Conservation (phyloP, 2,329 filamentous ascomycete genomes). For the Fusarium poae region DNA sequence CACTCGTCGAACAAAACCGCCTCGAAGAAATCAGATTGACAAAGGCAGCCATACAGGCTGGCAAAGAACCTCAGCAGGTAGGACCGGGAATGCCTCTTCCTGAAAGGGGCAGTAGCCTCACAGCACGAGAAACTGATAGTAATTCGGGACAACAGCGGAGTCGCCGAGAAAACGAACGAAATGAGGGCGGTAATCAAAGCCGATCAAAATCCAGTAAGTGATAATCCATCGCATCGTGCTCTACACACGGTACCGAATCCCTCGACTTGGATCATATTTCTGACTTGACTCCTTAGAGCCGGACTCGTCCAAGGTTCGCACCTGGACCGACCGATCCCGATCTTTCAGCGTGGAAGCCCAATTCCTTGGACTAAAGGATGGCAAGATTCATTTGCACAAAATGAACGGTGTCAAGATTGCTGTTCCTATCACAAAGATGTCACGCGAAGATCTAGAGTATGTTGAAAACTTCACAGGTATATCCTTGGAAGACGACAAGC, state of each 20-base stretch:
- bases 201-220: slow-evolving; percentile 79
- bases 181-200: slow-evolving; percentile 65
- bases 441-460: slow-evolving; percentile 92
- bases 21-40: slow-evolving; percentile 86
- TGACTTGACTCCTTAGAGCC: slow-evolving; percentile 70
- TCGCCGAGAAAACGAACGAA: slow-evolving; percentile 74
- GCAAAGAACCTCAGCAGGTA: slow-evolving; percentile 73
- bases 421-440: slow-evolving; percentile 96
- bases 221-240: background rate
- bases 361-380: slow-evolving; percentile 92
- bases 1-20: slow-evolving; percentile 80
- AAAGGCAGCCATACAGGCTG: slow-evolving; percentile 79
- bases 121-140: slow-evolving; percentile 74
- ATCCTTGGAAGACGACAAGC: slow-evolving; percentile 94
- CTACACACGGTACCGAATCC: background rate
- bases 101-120: slow-evolving; percentile 83
- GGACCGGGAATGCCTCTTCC: slow-evolving; percentile 81
- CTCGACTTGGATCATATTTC: background rate
- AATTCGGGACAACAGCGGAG: slow-evolving; percentile 78
- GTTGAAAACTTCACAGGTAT: slow-evolving; percentile 90
- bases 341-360: slow-evolving; percentile 98
- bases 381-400: slow-evolving; percentile 98
- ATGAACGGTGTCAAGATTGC: slow-evolving; percentile 98
- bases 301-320: slow-evolving; percentile 83
- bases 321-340: slow-evolving; percentile 94